phyloP scores from a whole-genome alignment of 768 basidiomycete genomes.

The Coprinellus micaceus region DNA sequence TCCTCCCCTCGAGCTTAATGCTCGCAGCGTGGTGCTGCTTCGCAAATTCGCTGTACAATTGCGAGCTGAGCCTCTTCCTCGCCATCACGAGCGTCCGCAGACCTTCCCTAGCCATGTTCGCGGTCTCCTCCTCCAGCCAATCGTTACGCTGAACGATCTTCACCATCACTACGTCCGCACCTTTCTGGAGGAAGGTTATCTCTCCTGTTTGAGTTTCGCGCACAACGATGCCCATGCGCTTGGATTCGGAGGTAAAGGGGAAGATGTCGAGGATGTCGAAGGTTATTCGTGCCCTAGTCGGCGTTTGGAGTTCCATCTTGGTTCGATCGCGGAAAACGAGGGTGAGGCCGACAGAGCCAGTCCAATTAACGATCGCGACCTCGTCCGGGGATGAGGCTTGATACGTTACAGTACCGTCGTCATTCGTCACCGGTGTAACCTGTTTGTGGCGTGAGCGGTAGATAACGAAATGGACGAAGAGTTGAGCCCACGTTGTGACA shows the following conservation, averaged over 20 bases:
- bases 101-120: constrained; percentile 97
- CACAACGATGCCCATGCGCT: constrained; percentile 98
- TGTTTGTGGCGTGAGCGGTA: constrained; percentile 24
- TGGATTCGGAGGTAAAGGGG: constrained; percentile 97
- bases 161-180: constrained; percentile 98
- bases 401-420: constrained; percentile 92
- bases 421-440: constrained; percentile 95
- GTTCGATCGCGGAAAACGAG: constrained; percentile 88
- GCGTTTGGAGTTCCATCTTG: constrained; percentile 78
- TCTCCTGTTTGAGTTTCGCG: constrained; percentile 73
- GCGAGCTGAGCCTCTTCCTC: constrained; percentile 66
- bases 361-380: constrained; percentile 98
- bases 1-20: constrained; percentile 71
- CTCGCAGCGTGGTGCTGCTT: constrained; percentile 71
- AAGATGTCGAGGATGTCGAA: constrained; percentile 94
- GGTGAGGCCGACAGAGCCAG: constrained; percentile 88
- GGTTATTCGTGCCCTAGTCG: constrained; percentile 55
- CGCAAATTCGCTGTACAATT: constrained; percentile 74
- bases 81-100: constrained; percentile 92
- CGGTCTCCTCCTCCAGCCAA: constrained; percentile 98
- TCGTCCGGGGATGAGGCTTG: constrained; percentile 99
- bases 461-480: background rate
- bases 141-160: constrained; percentile 94
- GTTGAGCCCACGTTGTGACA: constrained; percentile 82
- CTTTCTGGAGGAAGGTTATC: constrained; percentile 90